These are phyloP conservation scores for Entonaema liquescens DNA, from an alignment of 495 filamentous ascomycete genomes.

Conservation along the genomic window DNA sequence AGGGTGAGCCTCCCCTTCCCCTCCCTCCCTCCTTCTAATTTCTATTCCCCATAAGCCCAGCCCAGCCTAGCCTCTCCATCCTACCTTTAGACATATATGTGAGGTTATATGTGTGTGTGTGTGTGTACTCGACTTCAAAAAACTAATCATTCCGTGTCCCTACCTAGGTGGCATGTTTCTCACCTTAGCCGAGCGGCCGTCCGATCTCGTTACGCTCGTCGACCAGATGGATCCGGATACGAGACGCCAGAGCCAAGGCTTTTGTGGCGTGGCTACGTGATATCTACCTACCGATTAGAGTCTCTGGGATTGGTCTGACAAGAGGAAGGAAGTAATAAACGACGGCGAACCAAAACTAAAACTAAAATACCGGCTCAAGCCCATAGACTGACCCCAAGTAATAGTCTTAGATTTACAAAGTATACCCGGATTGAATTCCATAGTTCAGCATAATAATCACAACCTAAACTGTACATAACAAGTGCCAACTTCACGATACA, in stretches of 20 bases:
- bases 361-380: too few relatives aligned
- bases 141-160: too few relatives aligned
- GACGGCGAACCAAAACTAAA: too few relatives aligned
- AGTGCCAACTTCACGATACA: neutral
- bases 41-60: too few relatives aligned
- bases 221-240: slow-evolving; percentile 31
- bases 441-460: neutral
- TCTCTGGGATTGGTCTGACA: too few relatives aligned
- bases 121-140: too few relatives aligned
- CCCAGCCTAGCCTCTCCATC: too few relatives aligned
- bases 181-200: slow-evolving; percentile 42
- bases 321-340: too few relatives aligned
- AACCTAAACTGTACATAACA: neutral
- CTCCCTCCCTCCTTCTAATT: neutral
- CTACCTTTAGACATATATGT: too few relatives aligned
- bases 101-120: too few relatives aligned
- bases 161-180: slow-evolving; percentile 48
- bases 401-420: neutral
- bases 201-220: slow-evolving; percentile 41
- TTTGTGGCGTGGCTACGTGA: slow-evolving; percentile 23
- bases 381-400: too few relatives aligned
- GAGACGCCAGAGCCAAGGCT: slow-evolving; percentile 30
- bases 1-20: slow-evolving; percentile 20
- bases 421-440: neutral
- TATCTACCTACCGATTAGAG: too few relatives aligned